Base-by-base conservation (phyloP, 768 basidiomycete species). In the Leccinum incarnatum region DNA sequence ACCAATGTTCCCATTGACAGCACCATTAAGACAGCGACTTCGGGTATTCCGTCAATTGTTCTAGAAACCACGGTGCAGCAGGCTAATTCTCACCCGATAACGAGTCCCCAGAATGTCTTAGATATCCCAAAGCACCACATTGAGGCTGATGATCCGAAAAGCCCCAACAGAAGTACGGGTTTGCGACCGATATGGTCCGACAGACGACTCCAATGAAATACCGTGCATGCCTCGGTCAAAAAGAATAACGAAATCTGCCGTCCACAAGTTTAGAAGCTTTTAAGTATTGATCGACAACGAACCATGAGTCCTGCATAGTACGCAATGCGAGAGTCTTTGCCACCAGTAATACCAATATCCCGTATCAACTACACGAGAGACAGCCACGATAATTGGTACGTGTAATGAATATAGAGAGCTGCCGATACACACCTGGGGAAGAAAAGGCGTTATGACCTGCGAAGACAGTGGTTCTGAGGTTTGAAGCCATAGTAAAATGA, bases 391-490 rank as follows among this genome's bases (percentile, higher is more conserved):
- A 19, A 3, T 59, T 9, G 37, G 52, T n/a, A 21, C 12, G 25
- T 23, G 8, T 15, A 4, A 42, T 10, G 25, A 29, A 40, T 23
- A 3, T 51, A 29, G 12, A 32, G 15, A 65, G 49, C 4, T 52
- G n/a, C n/a, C 1, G 10, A n/a, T 42, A n/a, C 79, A 30, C 61
- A 86, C 87, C 76, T 73, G 71, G 5, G 87, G 87, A 45, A 85
- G 80, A 66, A 90, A 91, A 0, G 90, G 90, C 49, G 83, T 83
- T 58, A 91, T 89, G 55, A 91, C 86, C 60, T 87, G 81, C 9
- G 82, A 82, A 5, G 89, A 87, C 56, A 92, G 68, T 5, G 89
- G 89, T 69, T 92, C 90, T 55, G 88, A 81, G 42, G 91, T 77
- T 70, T 89, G 88, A 45, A 91, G 75, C 62, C 89, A 75, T 58